These are phyloP conservation scores for Torulaspora pretoriensis DNA, from an alignment of 1,139 yeast species.

Conservation along the genomic window DNA sequence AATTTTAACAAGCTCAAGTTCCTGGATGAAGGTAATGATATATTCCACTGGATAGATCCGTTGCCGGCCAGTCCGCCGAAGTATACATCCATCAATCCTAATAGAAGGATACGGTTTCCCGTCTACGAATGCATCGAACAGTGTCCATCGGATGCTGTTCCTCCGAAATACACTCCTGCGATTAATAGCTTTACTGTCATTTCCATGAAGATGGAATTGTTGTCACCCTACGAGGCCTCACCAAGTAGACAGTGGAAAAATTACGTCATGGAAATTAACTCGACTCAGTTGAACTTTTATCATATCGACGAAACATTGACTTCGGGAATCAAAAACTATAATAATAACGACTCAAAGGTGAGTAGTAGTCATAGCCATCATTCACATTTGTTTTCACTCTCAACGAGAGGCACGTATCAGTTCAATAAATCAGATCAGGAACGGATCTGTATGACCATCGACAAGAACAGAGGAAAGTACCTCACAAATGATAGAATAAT, in stretches of 20 bases:
- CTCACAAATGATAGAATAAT: slow-evolving; percentile 39
- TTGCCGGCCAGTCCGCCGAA: slow-evolving; percentile 49
- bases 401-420: slow-evolving; percentile 22
- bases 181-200: slow-evolving; percentile 52
- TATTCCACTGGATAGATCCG: slow-evolving; percentile 47
- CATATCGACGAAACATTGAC: slow-evolving; percentile 33
- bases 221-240: slow-evolving; percentile 61
- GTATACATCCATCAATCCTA: slow-evolving; percentile 41
- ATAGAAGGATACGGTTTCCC: slow-evolving; percentile 42
- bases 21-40: slow-evolving; percentile 24
- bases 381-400: slow-evolving; percentile 14
- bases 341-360: slow-evolving; percentile 27
- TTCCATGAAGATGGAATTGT: slow-evolving; percentile 59
- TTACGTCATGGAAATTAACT: slow-evolving; percentile 61
- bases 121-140: slow-evolving; percentile 38
- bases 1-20: slow-evolving; percentile 7
- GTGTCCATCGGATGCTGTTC: slow-evolving; percentile 32
- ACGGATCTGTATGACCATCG: slow-evolving; percentile 30
- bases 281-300: slow-evolving; percentile 70
- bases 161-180: slow-evolving; percentile 57
- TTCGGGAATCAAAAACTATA: slow-evolving; percentile 21
- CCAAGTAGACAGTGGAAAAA: slow-evolving; percentile 61
- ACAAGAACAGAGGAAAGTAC: slow-evolving; percentile 31
- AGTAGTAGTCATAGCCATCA: slow-evolving; percentile 14
- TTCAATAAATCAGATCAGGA: slow-evolving; percentile 34